These are phyloP conservation scores for Zygnema cylindricum DNA, from an alignment of 139 green algal species.

Conservation along the genomic window DNA sequence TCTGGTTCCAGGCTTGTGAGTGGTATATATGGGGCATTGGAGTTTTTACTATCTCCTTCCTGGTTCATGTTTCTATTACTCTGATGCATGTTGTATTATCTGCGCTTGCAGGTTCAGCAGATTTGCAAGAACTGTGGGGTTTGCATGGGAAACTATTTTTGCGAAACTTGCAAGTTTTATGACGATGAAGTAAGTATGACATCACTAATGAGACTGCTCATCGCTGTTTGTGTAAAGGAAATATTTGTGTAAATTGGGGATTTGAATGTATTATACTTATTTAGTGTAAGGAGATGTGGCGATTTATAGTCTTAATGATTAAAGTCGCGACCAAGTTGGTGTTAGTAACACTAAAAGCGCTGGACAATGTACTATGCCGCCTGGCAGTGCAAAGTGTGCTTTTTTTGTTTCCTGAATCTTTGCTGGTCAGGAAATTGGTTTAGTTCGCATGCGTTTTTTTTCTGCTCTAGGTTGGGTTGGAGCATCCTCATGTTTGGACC, in stretches of 20 bases:
- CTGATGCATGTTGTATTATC: too few relatives aligned
- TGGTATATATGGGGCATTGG: background rate
- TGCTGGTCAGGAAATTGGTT: too few relatives aligned
- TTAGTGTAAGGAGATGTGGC: too few relatives aligned
- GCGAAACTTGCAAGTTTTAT: slow-evolving; percentile 79
- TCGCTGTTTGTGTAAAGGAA: too few relatives aligned
- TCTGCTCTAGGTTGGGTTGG: background rate
- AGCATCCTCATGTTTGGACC: background rate
- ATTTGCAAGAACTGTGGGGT: slow-evolving; percentile 78
- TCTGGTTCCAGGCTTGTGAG: background rate
- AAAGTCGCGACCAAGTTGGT: background rate
- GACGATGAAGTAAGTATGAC: slow-evolving; percentile 75
- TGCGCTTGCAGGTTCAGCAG: slow-evolving; percentile 30
- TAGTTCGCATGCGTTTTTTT: too few relatives aligned
- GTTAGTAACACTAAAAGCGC: background rate
- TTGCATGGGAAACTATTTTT: slow-evolving; percentile 73
- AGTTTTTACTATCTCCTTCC: background rate
- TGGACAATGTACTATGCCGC: too few relatives aligned
- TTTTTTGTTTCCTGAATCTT: too few relatives aligned
- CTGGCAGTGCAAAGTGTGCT: too few relatives aligned
- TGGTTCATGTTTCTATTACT: background rate
- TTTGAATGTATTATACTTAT: too few relatives aligned
- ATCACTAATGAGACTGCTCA: too few relatives aligned
- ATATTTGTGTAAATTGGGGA: too few relatives aligned
- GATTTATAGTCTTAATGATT: too few relatives aligned